Percentiles rank a stretch among this genome's conserved stretches.
Conservation (phyloP, 2,329 filamentous ascomycete genomes). For the Penicillium italicum region DNA sequence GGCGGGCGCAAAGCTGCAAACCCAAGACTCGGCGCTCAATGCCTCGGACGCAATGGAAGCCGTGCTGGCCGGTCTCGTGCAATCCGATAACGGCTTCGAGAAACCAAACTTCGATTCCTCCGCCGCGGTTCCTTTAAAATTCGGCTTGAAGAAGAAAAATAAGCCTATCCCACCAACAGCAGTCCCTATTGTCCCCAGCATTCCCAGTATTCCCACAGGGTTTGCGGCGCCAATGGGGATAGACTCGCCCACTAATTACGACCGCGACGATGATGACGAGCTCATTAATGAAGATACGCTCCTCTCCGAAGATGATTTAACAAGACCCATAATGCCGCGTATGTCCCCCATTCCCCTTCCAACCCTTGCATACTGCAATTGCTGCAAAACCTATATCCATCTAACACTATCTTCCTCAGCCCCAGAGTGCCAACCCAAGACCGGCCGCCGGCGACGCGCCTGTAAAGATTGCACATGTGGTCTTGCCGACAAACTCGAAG, state of each 20-base stretch:
- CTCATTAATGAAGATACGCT: constrained; percentile 88
- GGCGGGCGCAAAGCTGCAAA: constrained; percentile 57
- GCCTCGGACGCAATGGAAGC: constrained; percentile 33
- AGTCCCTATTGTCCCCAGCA: constrained; percentile 27
- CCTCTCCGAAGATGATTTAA: constrained; percentile 79
- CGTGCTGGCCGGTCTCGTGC: constrained; percentile 23
- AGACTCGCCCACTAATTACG: constrained; percentile 39
- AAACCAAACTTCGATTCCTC: constrained; percentile 64
- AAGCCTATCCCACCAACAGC: constrained; percentile 16
- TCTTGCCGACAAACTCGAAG: constrained; percentile 76
- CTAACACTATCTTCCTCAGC: constrained; percentile 49
- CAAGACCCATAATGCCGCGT: constrained; percentile 75
- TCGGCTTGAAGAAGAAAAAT: constrained; percentile 61
- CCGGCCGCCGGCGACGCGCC: constrained; percentile 74
- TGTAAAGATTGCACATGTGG: constrained; percentile 99
- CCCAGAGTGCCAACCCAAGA: constrained; percentile 79
- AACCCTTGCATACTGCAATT: neutral
- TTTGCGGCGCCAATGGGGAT: constrained; percentile 32
- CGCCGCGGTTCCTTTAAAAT: constrained; percentile 59
- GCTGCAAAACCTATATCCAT: neutral
- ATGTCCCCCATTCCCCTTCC: constrained; percentile 40
- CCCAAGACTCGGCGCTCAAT: constrained; percentile 62
- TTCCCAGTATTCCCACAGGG: constrained; percentile 37
- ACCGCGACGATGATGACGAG: constrained; percentile 69
- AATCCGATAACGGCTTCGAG: constrained; percentile 55